Percentiles rank a stretch among this genome's conserved stretches.
Evolutionary conservation across 1,139 yeast genomes (phyloP).

Genomic region (Candida sanyaensis): DNA sequence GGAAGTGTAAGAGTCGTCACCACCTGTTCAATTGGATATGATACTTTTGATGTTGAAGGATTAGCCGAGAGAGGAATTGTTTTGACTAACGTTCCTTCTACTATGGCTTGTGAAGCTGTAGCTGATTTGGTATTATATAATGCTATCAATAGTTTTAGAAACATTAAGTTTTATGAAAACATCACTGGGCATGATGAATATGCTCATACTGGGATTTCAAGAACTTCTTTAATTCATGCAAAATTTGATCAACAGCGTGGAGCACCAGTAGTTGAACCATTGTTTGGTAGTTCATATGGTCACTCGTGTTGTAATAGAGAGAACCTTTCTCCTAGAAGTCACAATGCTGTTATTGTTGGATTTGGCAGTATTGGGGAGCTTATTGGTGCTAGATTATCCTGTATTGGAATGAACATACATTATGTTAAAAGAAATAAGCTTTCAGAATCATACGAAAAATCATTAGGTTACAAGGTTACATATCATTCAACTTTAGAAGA

Average conservation of each 20-base stretch:
- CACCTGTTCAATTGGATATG: conserved; percentile 72
- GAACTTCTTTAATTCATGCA: conserved; percentile 39
- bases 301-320: conserved; percentile 38
- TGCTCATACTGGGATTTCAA: conserved; percentile 44
- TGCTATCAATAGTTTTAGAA: conserved; percentile 62
- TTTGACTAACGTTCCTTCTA: conserved; percentile 67
- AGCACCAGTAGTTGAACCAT: conserved; percentile 24
- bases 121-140: conserved; percentile 71
- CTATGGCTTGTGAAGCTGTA: conserved; percentile 67
- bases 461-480: conserved; percentile 45
- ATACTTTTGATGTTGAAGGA: conserved; percentile 51
- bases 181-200: conserved; percentile 26
- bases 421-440: conserved; percentile 61
- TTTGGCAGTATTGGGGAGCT: conserved; percentile 76
- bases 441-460: conserved; percentile 31
- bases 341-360: conserved; percentile 69
- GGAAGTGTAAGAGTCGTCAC: conserved; percentile 54
- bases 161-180: conserved; percentile 52
- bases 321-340: conserved; percentile 55
- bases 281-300: conserved; percentile 48
- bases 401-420: conserved; percentile 67
- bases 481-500: conserved; percentile 43
- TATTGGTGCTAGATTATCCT: conserved; percentile 56
- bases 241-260: conserved; percentile 39
- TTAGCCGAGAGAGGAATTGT: conserved; percentile 46